Evolutionary conservation across 1,284 basidiomycete species (phyloP).

Genomic region (Leucoagaricus sp.): DNA sequence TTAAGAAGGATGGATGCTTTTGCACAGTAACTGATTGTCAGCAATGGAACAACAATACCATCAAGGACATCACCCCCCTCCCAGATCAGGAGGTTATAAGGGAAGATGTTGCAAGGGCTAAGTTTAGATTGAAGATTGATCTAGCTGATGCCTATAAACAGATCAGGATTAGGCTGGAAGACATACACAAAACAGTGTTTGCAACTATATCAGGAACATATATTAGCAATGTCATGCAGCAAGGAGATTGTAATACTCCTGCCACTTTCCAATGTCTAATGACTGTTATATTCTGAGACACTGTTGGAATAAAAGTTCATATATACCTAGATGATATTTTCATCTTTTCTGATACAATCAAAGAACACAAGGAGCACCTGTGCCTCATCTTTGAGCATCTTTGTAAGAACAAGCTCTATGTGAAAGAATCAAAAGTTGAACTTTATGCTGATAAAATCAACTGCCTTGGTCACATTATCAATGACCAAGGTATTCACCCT

Average conservation of each 20-base stretch:
- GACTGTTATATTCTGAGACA: constrained; percentile 27
- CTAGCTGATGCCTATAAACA: constrained; percentile 24
- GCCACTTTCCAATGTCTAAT: constrained; percentile 32
- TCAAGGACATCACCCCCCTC: too few relatives aligned
- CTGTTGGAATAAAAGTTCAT: constrained; percentile 25
- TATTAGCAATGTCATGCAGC: constrained; percentile 30
- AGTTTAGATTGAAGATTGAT: too few relatives aligned
- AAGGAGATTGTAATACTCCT: too few relatives aligned
- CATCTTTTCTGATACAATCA: constrained; percentile 30
- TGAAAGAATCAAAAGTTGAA: too few relatives aligned
- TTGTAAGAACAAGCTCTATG: too few relatives aligned
- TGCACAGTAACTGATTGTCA: too few relatives aligned
- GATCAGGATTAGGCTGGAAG: constrained; percentile 17
- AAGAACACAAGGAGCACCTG: constrained; percentile 30
- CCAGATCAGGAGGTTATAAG: too few relatives aligned
- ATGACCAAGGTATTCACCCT: too few relatives aligned
- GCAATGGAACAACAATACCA: too few relatives aligned
- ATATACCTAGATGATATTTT: constrained; percentile 30
- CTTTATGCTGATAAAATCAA: too few relatives aligned
- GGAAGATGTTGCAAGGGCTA: too few relatives aligned
- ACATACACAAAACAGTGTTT: constrained; percentile 22
- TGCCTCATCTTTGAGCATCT: background rate
- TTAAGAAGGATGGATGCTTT: background rate
- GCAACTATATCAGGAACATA: constrained; percentile 22
- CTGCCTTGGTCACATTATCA: too few relatives aligned